These are phyloP conservation scores for Nakazawaea anatomiae DNA, from an alignment of 805 yeast species.

Conservation along the genomic window DNA sequence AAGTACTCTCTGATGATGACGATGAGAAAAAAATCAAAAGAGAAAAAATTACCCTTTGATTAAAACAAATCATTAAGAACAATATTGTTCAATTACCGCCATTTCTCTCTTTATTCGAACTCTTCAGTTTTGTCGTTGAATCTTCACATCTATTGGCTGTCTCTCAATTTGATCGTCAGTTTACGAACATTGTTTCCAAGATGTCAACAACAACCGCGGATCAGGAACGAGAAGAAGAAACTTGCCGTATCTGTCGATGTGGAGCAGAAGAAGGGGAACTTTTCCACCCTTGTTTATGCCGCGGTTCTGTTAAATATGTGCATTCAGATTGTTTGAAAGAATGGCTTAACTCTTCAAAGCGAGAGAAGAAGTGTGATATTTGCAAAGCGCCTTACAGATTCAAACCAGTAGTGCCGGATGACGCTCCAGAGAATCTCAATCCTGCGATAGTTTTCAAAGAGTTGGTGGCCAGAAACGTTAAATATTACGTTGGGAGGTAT, in stretches of 20 bases:
- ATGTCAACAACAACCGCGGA: background rate
- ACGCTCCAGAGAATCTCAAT: constrained; percentile 34
- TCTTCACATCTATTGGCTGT: too few relatives aligned
- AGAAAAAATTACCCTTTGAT: too few relatives aligned
- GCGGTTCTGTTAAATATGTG: constrained; percentile 88
- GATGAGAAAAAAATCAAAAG: too few relatives aligned
- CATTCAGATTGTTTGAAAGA: constrained; percentile 89
- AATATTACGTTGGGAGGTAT: constrained; percentile 1
- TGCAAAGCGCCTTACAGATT: constrained; percentile 71
- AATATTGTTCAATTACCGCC: too few relatives aligned
- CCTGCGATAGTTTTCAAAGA: constrained; percentile 46
- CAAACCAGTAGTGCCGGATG: constrained; percentile 30
- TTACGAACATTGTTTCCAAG: background rate
- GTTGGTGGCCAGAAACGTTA: constrained; percentile 31
- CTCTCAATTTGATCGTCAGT: too few relatives aligned
- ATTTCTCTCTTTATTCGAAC: too few relatives aligned
- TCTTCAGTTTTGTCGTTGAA: too few relatives aligned
- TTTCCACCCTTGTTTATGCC: constrained; percentile 87
- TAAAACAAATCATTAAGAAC: too few relatives aligned
- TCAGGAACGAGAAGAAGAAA: constrained; percentile 31
- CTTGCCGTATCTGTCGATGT: constrained; percentile 92
- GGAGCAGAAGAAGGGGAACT: constrained; percentile 73
- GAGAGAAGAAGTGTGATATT: constrained; percentile 74
- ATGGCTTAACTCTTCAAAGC: constrained; percentile 73
- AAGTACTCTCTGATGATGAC: too few relatives aligned